These are phyloP conservation scores for Physcia stellaris DNA, from an alignment of 495 filamentous ascomycete species.

Conservation along the genomic window DNA sequence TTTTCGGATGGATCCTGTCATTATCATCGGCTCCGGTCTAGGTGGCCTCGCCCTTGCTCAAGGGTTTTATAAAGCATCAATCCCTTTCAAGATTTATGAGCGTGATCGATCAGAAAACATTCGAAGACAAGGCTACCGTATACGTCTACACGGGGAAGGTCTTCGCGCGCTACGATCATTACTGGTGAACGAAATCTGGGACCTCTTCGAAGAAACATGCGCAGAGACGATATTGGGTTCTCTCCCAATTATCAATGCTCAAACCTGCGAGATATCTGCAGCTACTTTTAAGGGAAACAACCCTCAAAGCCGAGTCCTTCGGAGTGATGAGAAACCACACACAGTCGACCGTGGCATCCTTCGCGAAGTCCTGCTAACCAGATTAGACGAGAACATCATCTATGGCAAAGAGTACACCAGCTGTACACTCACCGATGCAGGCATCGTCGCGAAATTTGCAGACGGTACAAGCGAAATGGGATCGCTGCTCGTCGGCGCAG, in stretches of 20 bases:
- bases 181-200: slow-evolving; percentile 28
- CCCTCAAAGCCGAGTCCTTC: too few species aligned
- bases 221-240: slow-evolving; percentile 29
- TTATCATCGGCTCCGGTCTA: slow-evolving; percentile 38
- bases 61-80: slow-evolving; percentile 33
- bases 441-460: slow-evolving; percentile 21
- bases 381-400: slow-evolving; percentile 21
- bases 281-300: background rate
- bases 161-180: slow-evolving; percentile 37
- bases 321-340: slow-evolving; percentile 6
- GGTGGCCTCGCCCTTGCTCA: slow-evolving; percentile 42
- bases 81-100: slow-evolving; percentile 40
- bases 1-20: too few species aligned
- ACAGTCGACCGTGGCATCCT: slow-evolving; percentile 20
- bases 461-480: slow-evolving; percentile 22
- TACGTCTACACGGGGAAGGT: slow-evolving; percentile 36
- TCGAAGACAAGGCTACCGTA: slow-evolving; percentile 29
- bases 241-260: slow-evolving; percentile 18
- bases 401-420: slow-evolving; percentile 27
- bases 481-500: slow-evolving; percentile 30
- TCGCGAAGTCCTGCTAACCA: slow-evolving; percentile 19
- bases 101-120: slow-evolving; percentile 22
- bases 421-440: slow-evolving; percentile 19
- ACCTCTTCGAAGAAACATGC: slow-evolving; percentile 38
- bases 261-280: background rate